A percentile compares a stretch with the other conserved stretches of the same genome.
Conservation (phyloP, 2,329 filamentous ascomycete species). For the Ramularia endophylla region DNA sequence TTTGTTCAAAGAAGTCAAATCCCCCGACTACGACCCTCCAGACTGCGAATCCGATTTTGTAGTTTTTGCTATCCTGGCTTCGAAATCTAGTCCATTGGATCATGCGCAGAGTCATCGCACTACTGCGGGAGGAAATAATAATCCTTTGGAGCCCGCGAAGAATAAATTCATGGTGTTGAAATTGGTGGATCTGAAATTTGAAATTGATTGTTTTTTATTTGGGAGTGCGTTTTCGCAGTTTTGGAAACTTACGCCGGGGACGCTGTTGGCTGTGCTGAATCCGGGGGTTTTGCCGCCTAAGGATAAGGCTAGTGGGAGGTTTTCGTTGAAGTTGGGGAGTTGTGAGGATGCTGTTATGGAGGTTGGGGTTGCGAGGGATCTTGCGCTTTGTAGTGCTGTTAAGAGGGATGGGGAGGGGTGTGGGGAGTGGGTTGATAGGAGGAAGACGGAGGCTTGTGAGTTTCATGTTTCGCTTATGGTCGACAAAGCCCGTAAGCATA, state of each 20-base stretch:
- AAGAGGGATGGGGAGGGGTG: slow-evolving; percentile 81
- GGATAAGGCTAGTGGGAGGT: slow-evolving; percentile 71
- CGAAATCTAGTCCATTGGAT: slow-evolving; percentile 74
- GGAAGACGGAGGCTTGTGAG: slow-evolving; percentile 86
- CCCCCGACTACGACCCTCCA: slow-evolving; percentile 70
- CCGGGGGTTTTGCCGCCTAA: slow-evolving; percentile 85
- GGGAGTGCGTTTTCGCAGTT: slow-evolving; percentile 84
- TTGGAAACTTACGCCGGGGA: slow-evolving; percentile 91
- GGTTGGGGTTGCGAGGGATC: slow-evolving; percentile 74
- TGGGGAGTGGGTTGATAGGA: slow-evolving; percentile 76
- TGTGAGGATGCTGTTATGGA: slow-evolving; percentile 87
- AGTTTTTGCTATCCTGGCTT: slow-evolving; percentile 78
- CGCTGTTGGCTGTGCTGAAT: slow-evolving; percentile 85
- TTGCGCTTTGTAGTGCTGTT: slow-evolving; percentile 80
- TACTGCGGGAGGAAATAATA: slow-evolving; percentile 44
- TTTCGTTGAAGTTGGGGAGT: slow-evolving; percentile 78
- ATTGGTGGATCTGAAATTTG: slow-evolving; percentile 82
- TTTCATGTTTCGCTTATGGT: slow-evolving; percentile 83
- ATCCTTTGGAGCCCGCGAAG: slow-evolving; percentile 44
- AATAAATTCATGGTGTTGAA: slow-evolving; percentile 92
- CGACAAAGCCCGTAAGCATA: slow-evolving; percentile 58
- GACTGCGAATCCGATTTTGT: slow-evolving; percentile 87
- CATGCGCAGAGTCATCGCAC: slow-evolving; percentile 45
- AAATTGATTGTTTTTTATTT: slow-evolving; percentile 88
- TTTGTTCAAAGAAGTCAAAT: slow-evolving; percentile 72